These are phyloP conservation scores for Asterophora lycoperdoides DNA, from an alignment of 768 basidiomycete species.

Conservation along the genomic window DNA sequence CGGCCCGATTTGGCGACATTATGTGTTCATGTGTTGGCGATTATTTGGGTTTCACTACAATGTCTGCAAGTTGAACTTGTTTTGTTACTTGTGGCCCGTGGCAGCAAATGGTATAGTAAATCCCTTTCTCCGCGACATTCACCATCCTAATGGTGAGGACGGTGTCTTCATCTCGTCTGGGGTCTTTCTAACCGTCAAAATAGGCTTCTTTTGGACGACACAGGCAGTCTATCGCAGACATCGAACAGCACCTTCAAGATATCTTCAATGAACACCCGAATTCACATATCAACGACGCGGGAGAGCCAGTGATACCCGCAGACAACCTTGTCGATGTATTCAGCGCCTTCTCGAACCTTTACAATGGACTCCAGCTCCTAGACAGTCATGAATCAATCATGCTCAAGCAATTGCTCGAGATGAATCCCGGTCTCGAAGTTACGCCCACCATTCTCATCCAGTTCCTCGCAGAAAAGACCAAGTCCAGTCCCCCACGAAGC, in stretches of 20 bases:
- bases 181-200: neutral
- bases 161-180: neutral
- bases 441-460: slow-evolving; percentile 62
- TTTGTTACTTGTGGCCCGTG: slow-evolving; percentile 3
- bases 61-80: slow-evolving; percentile 1
- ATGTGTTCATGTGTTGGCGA: neutral
- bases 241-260: slow-evolving; percentile 62
- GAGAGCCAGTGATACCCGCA: slow-evolving; percentile 65
- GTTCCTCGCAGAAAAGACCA: slow-evolving; percentile 62
- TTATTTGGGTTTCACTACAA: slow-evolving; percentile 7
- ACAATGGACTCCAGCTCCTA: slow-evolving; percentile 61
- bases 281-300: slow-evolving; percentile 51
- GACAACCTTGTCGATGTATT: slow-evolving; percentile 70
- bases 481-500: slow-evolving; percentile 38
- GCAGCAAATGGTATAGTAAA: slow-evolving; percentile 21
- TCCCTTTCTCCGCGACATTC: slow-evolving; percentile 5
- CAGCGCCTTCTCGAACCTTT: slow-evolving; percentile 54
- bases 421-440: slow-evolving; percentile 61
- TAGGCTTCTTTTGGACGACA: slow-evolving; percentile 46
- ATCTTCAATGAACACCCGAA: slow-evolving; percentile 66
- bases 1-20: no score
- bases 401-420: slow-evolving; percentile 53
- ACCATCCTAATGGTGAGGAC: slow-evolving; percentile 11
- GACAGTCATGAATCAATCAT: slow-evolving; percentile 55
- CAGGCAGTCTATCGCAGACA: slow-evolving; percentile 67